Percentiles rank a stretch among this genome's conserved stretches.
Evolutionary conservation across 805 yeast genomes (phyloP).

Genomic region (Gaillardinia entomophila): DNA sequence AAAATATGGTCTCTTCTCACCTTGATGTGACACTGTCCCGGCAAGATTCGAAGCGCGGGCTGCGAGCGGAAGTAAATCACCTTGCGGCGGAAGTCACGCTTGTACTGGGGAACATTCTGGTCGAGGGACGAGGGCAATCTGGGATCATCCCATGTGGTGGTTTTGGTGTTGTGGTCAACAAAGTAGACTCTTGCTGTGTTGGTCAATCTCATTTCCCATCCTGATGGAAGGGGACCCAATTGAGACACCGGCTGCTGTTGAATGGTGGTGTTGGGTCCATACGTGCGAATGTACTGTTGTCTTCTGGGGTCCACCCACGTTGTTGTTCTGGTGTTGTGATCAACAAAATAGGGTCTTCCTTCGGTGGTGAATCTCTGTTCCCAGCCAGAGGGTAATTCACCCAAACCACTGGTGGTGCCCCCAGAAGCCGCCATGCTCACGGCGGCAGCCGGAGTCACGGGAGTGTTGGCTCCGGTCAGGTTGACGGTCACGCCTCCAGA

Average conservation of each 20-base stretch:
- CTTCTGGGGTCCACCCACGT: slow-evolving; percentile 99
- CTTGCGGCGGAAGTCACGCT: slow-evolving; percentile 97
- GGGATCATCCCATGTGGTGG: slow-evolving; percentile 99
- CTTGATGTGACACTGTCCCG: slow-evolving; percentile 98
- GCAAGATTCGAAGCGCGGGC: slow-evolving; percentile 93
- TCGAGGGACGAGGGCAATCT: slow-evolving; percentile 95
- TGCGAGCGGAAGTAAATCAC: slow-evolving; percentile 96
- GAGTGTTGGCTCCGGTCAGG: slow-evolving; percentile 38
- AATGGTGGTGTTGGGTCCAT: slow-evolving; percentile 84
- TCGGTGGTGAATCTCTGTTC: slow-evolving; percentile 97
- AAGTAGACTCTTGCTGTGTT: slow-evolving; percentile 98
- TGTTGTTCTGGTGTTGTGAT: slow-evolving; percentile 98
- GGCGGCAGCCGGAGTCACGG: slow-evolving; percentile 63
- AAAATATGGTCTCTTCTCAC: slow-evolving; percentile 94
- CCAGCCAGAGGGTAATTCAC: slow-evolving; percentile 98
- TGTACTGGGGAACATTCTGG: slow-evolving; percentile 98
- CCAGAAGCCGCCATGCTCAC: slow-evolving; percentile 70
- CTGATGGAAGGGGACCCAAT: slow-evolving; percentile 95
- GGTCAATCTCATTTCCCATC: slow-evolving; percentile 99
- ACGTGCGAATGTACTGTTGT: slow-evolving; percentile 95
- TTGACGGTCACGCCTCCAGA: slow-evolving; percentile 44
- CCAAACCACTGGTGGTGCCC: slow-evolving; percentile 91
- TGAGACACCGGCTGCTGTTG: slow-evolving; percentile 98
- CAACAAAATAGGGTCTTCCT: slow-evolving; percentile 97
- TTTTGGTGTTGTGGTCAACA: slow-evolving; percentile 98